Percentiles rank a stretch among this genome's conserved stretches.
Conservation (phyloP, 2,329 filamentous ascomycete genomes). For the Lecanicillium sp. region DNA sequence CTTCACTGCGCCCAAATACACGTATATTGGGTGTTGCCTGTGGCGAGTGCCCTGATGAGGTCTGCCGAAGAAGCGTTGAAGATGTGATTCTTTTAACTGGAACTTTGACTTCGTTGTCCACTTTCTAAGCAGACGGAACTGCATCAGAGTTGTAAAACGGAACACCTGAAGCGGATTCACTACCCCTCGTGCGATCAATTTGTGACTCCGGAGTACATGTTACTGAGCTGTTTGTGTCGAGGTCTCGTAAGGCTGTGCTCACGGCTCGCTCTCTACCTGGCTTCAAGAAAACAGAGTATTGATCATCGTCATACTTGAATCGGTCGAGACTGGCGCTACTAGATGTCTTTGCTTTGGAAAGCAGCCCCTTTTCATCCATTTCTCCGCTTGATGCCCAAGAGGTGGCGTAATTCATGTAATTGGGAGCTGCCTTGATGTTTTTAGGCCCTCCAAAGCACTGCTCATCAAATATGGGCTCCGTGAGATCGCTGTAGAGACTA, state of each 20-base stretch:
- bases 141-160: conserved; percentile 27
- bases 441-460: no score
- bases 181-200: conserved; percentile 1
- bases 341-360: conserved; percentile 19
- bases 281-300: conserved; percentile 27
- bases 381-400: no score
- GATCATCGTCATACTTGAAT: conserved; percentile 35
- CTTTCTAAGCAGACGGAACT: conserved; percentile 30
- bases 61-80: background rate
- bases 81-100: conserved; percentile 14
- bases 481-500: conserved; percentile 18
- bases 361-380: no score
- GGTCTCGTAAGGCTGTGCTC: conserved; percentile 28
- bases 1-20: background rate
- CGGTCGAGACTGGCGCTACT: conserved; percentile 30
- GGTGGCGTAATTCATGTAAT: conserved; percentile 3
- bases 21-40: no score
- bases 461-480: conserved; percentile 2
- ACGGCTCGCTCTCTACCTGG: conserved; percentile 33
- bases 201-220: conserved; percentile 4
- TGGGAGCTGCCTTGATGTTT: no score
- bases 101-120: conserved; percentile 29
- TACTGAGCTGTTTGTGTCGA: conserved; percentile 10
- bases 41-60: no score
- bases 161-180: background rate